Base-by-base conservation (phyloP, 78 protist species). In the Dictyostelium purpureum region DNA sequence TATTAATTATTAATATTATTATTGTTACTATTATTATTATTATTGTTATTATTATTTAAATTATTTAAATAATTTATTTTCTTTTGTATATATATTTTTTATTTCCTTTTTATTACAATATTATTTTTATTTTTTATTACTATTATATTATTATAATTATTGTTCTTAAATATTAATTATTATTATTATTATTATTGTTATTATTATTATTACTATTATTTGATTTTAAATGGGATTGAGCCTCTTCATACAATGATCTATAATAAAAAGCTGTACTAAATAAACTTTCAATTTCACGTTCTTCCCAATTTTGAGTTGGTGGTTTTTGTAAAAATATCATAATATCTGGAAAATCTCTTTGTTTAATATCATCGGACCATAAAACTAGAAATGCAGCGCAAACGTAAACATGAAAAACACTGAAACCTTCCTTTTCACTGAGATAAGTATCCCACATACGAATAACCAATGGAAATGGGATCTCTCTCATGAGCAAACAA, bases 361-460 rank as follows among this genome's bases (percentile, higher is more conserved):
- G 33, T 49, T 57, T 70, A 12, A 98, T 14, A 38, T 96, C 76
- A 45, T 43, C 40, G 0, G 97, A 77, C 80, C 71, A 98, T n/a
- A 16, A 21, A n/a, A 33, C 52, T 65, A 99, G 65, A n/a, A 99
- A 92, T 21, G 99, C 97, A 0, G 98, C 99, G 67, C 99, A 99
- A 40, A 98, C 98, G 52, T 95, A 99, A 35, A 98, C 97, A 65
- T 99, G 99, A 52, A 98, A 79, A 19, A 80, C 74, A 40, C 75
- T 26, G 71, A 75, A 88, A 2, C 90, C 88, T 35, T 69, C 90
- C 3, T 40, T 37, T 26, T 82, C 95, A 43, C 90, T 67, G 43
- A 97, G 49, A 74, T 98, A 98, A 16, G 99, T 96, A 74, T 98
- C 99, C 94, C 95, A 96, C 75, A 98, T 79, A 4, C 99, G 43